phyloP scores from a whole-genome alignment of 164 flowering plant species.

The Magnolia changhungtana region DNA sequence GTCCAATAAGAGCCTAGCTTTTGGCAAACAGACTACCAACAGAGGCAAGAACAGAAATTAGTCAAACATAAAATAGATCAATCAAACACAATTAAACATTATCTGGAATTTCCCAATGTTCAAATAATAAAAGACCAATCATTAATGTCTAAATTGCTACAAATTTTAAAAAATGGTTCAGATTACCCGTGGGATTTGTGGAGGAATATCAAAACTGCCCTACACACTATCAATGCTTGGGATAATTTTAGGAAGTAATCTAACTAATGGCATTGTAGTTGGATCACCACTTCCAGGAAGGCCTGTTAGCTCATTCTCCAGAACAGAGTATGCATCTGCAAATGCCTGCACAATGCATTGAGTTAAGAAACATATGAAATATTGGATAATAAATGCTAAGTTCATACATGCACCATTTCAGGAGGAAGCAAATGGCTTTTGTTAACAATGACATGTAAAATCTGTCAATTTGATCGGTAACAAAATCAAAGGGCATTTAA shows the following conservation, averaged over 20 bases:
- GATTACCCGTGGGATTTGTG: neutral
- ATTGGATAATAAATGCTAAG: neutral
- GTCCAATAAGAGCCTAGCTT: constrained; percentile 1
- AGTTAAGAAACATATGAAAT: neutral
- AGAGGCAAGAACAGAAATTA: neutral
- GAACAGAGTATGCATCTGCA: constrained; percentile 76
- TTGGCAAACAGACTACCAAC: neutral
- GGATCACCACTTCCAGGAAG: constrained; percentile 39
- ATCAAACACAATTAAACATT: neutral
- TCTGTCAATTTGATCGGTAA: neutral
- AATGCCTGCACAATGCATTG: constrained; percentile 63
- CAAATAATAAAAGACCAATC: neutral
- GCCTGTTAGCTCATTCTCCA: constrained; percentile 57
- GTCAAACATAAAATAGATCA: neutral
- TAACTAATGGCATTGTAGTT: constrained; percentile 28
- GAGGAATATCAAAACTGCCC: constrained; percentile 1
- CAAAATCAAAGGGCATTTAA: neutral
- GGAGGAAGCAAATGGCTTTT: neutral
- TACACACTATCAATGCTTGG: constrained; percentile 51
- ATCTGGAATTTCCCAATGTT: neutral
- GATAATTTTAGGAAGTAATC: constrained; percentile 63
- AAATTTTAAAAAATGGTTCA: neutral
- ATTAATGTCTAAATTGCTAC: neutral
- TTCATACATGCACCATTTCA: neutral
- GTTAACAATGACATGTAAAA: neutral